Conservation (phyloP, 176 grass and related monocot species). For the Thalia dealbata region DNA sequence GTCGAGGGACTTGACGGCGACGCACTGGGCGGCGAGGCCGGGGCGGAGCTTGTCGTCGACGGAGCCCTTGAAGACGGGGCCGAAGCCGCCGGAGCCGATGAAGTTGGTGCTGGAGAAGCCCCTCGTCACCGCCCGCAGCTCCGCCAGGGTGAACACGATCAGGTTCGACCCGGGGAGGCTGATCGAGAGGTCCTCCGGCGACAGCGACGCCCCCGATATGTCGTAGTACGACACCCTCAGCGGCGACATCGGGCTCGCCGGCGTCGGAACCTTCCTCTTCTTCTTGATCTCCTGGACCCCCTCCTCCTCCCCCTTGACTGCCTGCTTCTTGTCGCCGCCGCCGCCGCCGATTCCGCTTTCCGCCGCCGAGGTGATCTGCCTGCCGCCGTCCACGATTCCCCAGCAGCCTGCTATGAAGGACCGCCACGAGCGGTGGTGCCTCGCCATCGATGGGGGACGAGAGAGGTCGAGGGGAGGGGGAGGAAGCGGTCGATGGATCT, state of each 20-base stretch:
- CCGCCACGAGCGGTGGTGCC: not conserved
- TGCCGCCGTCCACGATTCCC: not conserved
- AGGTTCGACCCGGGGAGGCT: not conserved
- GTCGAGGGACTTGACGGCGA: not conserved
- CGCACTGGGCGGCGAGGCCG: not conserved
- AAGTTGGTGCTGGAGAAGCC: not conserved
- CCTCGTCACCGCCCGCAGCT: not conserved
- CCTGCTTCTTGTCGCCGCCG: not conserved
- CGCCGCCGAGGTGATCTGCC: no score
- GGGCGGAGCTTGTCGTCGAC: not conserved
- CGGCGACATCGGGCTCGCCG: not conserved
- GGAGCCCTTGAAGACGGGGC: not conserved
- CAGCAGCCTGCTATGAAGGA: not conserved
- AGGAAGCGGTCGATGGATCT: not conserved
- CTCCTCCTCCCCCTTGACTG: not conserved
- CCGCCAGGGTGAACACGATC: not conserved
- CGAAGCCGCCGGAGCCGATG: not conserved
- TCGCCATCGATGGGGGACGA: not conserved
- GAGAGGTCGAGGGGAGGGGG: no score
- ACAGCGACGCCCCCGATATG: not conserved
- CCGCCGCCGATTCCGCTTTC: no score
- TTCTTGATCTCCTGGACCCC: not conserved
- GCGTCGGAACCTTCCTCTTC: not conserved
- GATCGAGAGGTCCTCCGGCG: not conserved
- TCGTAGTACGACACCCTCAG: not conserved